Evolutionary conservation across 768 basidiomycete species (phyloP).

Genomic region (Hygrophoropsis aurantiaca): DNA sequence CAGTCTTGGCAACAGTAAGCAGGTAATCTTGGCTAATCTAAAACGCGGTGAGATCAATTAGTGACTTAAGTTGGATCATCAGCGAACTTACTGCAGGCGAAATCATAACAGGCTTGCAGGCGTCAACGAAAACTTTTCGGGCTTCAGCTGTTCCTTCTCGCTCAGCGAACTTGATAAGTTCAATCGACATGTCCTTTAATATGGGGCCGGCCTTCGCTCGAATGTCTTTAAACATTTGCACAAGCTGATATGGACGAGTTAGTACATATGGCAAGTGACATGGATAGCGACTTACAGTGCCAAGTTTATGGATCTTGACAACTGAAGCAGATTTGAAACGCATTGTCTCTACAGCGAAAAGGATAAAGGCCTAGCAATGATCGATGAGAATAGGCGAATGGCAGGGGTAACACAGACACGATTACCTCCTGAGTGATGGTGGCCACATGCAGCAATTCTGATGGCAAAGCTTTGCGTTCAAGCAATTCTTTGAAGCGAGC

Average conservation of each 20-base stretch:
- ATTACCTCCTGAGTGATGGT: conserved; percentile 73
- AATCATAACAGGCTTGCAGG: conserved; percentile 43
- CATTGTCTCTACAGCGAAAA: conserved; percentile 66
- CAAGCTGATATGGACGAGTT: conserved; percentile 46
- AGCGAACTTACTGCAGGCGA: conserved; percentile 31
- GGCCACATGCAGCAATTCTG: conserved; percentile 69
- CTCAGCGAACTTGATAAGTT: conserved; percentile 51
- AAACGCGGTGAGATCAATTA: conserved; percentile 5
- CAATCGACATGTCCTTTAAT: conserved; percentile 58
- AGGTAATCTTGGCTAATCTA: conserved; percentile 70
- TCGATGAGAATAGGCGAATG: conserved; percentile 3
- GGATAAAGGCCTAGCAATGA: conserved; percentile 67
- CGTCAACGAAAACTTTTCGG: conserved; percentile 51
- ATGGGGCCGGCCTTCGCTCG: conserved; percentile 50
- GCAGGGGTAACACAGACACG: background rate
- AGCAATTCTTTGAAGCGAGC: conserved; percentile 48
- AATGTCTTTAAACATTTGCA: conserved; percentile 62
- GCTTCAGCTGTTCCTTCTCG: conserved; percentile 50
- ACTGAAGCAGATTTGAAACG: conserved; percentile 73
- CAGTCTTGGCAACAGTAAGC: conserved; percentile 57
- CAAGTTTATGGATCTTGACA: conserved; percentile 72
- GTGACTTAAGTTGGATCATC: background rate
- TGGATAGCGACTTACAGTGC: conserved; percentile 47
- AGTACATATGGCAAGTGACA: conserved; percentile 1
- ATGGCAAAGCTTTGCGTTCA: conserved; percentile 39